Conservation (phyloP, 805 yeast species). For the Metschnikowia continentalis region DNA sequence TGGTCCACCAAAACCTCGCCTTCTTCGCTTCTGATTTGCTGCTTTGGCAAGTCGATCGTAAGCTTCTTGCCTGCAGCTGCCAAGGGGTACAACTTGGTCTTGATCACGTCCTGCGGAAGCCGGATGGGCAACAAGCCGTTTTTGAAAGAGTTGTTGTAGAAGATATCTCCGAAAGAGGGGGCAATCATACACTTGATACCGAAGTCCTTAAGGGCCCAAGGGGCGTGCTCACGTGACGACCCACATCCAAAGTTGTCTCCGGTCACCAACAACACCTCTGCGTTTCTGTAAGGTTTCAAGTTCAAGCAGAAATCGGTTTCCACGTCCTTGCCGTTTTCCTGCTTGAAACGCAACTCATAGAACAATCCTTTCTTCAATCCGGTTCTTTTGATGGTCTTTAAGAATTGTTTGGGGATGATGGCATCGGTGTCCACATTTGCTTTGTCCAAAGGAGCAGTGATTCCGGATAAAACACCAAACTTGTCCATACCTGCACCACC, state of each 20-base stretch:
- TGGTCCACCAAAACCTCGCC: constrained; percentile 64
- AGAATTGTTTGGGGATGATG: constrained; percentile 96
- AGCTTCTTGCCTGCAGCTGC: constrained; percentile 71
- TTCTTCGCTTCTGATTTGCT: constrained; percentile 69
- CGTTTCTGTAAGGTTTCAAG: constrained; percentile 72
- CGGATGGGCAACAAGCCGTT: constrained; percentile 93
- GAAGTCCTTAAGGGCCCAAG: constrained; percentile 98
- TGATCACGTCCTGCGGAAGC: constrained; percentile 73
- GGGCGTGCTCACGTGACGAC: constrained; percentile 98
- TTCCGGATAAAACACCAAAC: constrained; percentile 71
- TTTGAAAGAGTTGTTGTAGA: constrained; percentile 95
- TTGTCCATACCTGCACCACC: constrained; percentile 61
- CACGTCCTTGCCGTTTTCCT: constrained; percentile 66
- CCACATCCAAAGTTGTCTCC: constrained; percentile 99
- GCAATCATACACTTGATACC: constrained; percentile 96
- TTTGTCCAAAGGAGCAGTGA: constrained; percentile 91
- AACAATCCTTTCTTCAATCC: constrained; percentile 86
- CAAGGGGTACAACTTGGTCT: constrained; percentile 68
- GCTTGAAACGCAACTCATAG: constrained; percentile 77
- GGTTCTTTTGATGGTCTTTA: constrained; percentile 96
- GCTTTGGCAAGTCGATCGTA: constrained; percentile 82
- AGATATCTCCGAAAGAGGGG: constrained; percentile 97
- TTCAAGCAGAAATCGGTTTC: constrained; percentile 90
- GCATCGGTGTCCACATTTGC: constrained; percentile 98
- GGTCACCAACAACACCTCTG: constrained; percentile 82